phyloP scores from a whole-genome alignment of 495 filamentous ascomycete species.

The Xylaria castorea region DNA sequence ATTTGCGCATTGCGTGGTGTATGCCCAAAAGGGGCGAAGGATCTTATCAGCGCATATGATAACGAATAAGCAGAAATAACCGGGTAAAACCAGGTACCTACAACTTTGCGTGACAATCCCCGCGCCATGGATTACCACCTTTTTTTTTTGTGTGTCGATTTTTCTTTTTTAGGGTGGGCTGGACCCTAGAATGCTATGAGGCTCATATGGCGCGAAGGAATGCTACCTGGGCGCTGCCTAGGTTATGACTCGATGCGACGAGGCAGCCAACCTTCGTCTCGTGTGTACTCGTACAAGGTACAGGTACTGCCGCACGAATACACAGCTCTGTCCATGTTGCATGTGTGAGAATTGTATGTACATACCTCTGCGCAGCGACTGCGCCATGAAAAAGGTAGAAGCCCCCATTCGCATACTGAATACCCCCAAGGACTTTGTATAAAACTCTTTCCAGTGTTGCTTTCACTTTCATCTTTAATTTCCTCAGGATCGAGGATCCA shows the following conservation, averaged over 20 bases:
- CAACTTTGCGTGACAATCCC: conserved; percentile 21
- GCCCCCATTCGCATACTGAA: conserved; percentile 12
- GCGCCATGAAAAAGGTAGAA: conserved; percentile 10
- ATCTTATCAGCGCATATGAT: conserved; percentile 24
- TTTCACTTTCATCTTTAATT: conserved; percentile 13
- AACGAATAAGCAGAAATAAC: conserved; percentile 18
- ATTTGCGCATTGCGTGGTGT: conserved; percentile 21
- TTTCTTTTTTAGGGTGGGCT: conserved; percentile 30
- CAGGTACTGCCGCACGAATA: conserved; percentile 33
- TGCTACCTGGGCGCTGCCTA: conserved; percentile 37
- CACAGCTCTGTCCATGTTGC: conserved; percentile 30
- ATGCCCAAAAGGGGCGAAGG: conserved; percentile 16
- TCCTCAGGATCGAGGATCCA: conserved; percentile 16
- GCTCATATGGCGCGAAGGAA: conserved; percentile 39
- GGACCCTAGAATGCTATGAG: conserved; percentile 34
- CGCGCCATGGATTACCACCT: conserved; percentile 31
- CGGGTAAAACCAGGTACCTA: conserved; percentile 18
- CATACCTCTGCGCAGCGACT: conserved; percentile 35
- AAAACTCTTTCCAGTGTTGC: conserved; percentile 22
- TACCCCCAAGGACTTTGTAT: conserved; percentile 19
- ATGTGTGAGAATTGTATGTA: conserved; percentile 35
- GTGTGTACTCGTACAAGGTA: conserved; percentile 31
- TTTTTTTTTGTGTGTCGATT: conserved; percentile 5
- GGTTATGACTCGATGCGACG: conserved; percentile 39
- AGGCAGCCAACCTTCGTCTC: conserved; percentile 38